phyloP scores from a whole-genome alignment of 192 early-diverging fungal species.

The Chytriomyces hyalinus region DNA sequence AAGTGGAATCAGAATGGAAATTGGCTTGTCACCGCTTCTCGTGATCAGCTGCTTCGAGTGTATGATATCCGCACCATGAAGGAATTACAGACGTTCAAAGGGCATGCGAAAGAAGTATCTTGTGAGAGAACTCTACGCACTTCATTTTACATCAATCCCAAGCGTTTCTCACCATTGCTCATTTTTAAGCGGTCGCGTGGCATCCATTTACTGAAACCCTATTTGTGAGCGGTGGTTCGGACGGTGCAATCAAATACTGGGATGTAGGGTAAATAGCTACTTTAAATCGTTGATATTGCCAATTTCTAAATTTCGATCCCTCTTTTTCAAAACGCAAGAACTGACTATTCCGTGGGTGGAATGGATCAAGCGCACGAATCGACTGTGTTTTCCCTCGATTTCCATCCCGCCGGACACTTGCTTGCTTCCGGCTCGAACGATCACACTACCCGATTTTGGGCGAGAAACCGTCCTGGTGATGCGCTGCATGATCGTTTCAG shows the following conservation, averaged over 20 bases:
- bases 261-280: conserved; percentile 66
- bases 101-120: conserved; percentile 87
- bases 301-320: background rate
- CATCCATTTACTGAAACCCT: conserved; percentile 92
- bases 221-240: conserved; percentile 89
- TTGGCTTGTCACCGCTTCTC: conserved; percentile 89
- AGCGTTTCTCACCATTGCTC: background rate
- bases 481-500: conserved; percentile 56
- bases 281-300: conserved; percentile 13
- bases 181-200: conserved; percentile 78
- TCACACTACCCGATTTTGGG: conserved; percentile 95
- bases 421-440: conserved; percentile 94
- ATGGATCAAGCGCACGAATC: conserved; percentile 86
- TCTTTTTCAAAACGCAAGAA: conserved; percentile 39
- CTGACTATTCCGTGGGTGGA: conserved; percentile 48
- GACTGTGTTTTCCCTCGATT: conserved; percentile 93
- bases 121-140: conserved; percentile 53
- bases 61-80: conserved; percentile 95
- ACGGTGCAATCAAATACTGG: conserved; percentile 88
- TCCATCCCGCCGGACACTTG: conserved; percentile 96
- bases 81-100: conserved; percentile 83
- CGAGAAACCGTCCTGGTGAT: conserved; percentile 86
- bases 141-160: no score
- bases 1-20: conserved; percentile 98
- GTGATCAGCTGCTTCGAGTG: conserved; percentile 90